Evolutionary conservation across 257 asterid species (phyloP), one percentile per base, ranked within the genome.

Genomic region (Solanum chilense): DNA sequence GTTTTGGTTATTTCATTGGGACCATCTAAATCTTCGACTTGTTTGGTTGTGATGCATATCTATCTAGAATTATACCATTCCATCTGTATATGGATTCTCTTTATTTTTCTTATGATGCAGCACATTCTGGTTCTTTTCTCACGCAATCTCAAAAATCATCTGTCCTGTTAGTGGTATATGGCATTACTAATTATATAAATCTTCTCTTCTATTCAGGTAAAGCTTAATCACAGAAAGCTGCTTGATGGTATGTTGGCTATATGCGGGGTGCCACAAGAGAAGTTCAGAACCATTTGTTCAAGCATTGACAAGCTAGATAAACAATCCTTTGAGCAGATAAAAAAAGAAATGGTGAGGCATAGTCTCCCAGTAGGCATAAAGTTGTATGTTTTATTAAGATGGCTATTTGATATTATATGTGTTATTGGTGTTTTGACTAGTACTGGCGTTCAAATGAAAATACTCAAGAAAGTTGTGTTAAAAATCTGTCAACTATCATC

Each of bases 281-380:
- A 97, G 85, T 94, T 94, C 84, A 92, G 99, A 91, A 94, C 95
- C 49, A 92, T 97, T 85, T 97, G 99, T 90, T 97, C 99, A 5
- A 97, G 98, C 91, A 97, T 97, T 87, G 99, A 97, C 92, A 97
- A 97, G 91, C 88, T 96, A 86, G 99, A 97, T 93, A 97, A 97
- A 89, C 99, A 92, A 90, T 83, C 98, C 5, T 97, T 97, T 90
- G 98, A 93, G 92, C 98, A 93, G 92, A 91, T 97, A 86, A 96
- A 94, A 88, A 95, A 88, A 90, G 99, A 97, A 95, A 94, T 97
- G 99, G 99, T 97, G 88, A 89, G 93, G 88, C 42, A 58, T 42
- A 41, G 23, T 74, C 89, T 88, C 18, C 18, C 42, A 56, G 27
- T 82, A 29, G 58, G 66, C 52, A 75, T 60, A 21, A 27, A 60